Evolutionary conservation across 495 filamentous ascomycete species (phyloP).

Genomic region (Copromyces sp.): DNA sequence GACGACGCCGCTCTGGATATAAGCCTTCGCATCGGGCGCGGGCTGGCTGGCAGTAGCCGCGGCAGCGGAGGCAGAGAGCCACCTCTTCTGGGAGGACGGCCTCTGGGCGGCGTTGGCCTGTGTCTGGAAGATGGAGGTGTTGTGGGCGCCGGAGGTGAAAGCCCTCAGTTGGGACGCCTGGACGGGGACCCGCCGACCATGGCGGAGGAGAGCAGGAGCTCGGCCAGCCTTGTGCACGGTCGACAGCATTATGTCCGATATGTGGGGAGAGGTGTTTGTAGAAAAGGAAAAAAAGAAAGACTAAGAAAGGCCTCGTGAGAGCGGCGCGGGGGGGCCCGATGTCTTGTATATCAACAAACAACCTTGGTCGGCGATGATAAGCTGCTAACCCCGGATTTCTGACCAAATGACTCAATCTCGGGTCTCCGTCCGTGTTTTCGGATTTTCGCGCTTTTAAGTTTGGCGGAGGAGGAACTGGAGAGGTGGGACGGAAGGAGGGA

Average conservation of each 20-base stretch:
- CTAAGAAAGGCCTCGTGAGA: background rate
- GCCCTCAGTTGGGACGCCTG: conserved; percentile 22
- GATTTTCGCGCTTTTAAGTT: conserved; percentile 1
- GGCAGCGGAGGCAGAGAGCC: conserved; percentile 27
- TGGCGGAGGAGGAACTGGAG: background rate
- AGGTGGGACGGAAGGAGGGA: conserved; percentile 5
- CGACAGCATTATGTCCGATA: conserved; percentile 23
- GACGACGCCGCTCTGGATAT: conserved; percentile 76
- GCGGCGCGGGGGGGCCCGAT: background rate
- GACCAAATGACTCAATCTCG: conserved; percentile 15
- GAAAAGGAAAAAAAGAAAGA: background rate
- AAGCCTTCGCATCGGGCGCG: conserved; percentile 77
- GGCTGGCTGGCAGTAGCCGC: conserved; percentile 36
- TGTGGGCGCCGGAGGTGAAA: conserved; percentile 24
- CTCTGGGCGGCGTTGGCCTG: conserved; percentile 14
- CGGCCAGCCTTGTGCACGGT: conserved; percentile 36
- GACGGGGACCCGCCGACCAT: conserved; percentile 36
- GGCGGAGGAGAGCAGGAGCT: conserved; percentile 38
- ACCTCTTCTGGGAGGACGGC: conserved; percentile 26
- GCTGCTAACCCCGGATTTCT: conserved; percentile 8
- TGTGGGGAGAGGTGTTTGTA: conserved; percentile 2
- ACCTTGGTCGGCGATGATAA: background rate
- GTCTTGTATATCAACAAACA: conserved; percentile 1
- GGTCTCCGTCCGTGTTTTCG: conserved; percentile 7
- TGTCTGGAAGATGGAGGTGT: conserved; percentile 22